Conservation (phyloP, 2,329 filamentous ascomycete species). For the Periglandula ipomoeae region DNA sequence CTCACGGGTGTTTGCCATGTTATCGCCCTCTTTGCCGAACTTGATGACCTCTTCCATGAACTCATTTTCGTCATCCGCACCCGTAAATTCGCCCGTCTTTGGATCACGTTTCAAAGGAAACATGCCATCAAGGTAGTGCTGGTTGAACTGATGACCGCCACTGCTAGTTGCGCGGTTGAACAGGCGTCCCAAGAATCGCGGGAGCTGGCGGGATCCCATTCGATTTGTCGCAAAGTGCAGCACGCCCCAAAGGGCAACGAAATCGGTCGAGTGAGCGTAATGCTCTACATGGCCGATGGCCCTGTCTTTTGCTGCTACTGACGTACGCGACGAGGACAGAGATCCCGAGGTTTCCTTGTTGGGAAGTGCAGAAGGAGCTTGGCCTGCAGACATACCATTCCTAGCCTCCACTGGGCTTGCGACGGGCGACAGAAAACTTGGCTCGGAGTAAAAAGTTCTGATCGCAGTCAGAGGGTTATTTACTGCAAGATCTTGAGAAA, state of each 20-base stretch:
- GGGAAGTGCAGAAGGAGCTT: constrained; percentile 11
- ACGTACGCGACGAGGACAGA: constrained; percentile 25
- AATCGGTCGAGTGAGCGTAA: constrained; percentile 66
- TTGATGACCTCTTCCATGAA: constrained; percentile 54
- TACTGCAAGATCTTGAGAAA: constrained; percentile 30
- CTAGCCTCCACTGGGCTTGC: constrained; percentile 13
- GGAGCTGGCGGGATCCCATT: constrained; percentile 34
- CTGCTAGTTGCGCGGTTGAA: constrained; percentile 42
- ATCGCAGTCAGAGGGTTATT: constrained; percentile 26
- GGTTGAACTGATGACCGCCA: constrained; percentile 50
- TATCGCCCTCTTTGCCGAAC: constrained; percentile 33
- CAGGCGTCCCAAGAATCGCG: constrained; percentile 53
- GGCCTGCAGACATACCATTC: constrained; percentile 10
- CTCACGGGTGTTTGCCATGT: constrained; percentile 34
- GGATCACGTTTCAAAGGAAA: constrained; percentile 41
- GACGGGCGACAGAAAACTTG: constrained; percentile 19
- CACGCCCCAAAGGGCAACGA: constrained; percentile 66
- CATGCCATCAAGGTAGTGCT: constrained; percentile 55
- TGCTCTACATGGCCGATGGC: constrained; percentile 69
- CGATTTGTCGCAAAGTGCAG: constrained; percentile 52
- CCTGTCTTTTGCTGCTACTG: constrained; percentile 31
- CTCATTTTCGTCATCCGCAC: constrained; percentile 39
- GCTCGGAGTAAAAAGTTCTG: constrained; percentile 26
- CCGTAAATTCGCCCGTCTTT: constrained; percentile 30
- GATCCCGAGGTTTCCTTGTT: constrained; percentile 14